Evolutionary conservation across 306 rosid species (phyloP).

Genomic region (Leucaena leucocephala): DNA sequence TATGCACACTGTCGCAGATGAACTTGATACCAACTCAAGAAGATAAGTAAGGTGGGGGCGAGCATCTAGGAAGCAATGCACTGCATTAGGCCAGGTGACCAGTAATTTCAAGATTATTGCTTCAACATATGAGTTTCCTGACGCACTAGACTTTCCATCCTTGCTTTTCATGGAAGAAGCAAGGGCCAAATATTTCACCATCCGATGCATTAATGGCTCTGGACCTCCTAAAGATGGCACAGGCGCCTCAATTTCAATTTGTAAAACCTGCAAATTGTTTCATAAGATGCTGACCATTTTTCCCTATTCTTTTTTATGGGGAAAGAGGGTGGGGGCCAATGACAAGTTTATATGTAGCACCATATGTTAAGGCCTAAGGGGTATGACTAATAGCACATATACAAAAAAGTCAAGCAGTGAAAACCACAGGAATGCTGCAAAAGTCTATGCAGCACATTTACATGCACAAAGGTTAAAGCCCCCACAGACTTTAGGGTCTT

Average conservation of each 20-base stretch:
- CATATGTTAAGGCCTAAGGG: background rate
- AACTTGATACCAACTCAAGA: constrained; percentile 79
- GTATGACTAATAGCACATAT: background rate
- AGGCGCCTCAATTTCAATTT: constrained; percentile 84
- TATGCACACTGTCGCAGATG: constrained; percentile 66
- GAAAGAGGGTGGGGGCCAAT: background rate
- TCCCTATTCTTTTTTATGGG: constrained; percentile 1
- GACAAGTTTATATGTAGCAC: background rate
- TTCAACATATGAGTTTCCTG: constrained; percentile 62
- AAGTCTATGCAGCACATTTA: background rate
- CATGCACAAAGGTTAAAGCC: background rate
- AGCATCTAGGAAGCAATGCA: constrained; percentile 86
- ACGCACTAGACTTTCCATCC: constrained; percentile 63
- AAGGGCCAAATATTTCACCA: constrained; percentile 87
- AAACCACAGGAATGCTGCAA: background rate
- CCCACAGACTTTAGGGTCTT: constrained; percentile 11
- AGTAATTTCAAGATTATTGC: constrained; percentile 78
- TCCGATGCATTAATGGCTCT: constrained; percentile 83
- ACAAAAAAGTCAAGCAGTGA: background rate
- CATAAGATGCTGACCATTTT: constrained; percentile 24
- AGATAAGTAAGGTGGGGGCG: constrained; percentile 88
- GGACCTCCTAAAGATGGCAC: constrained; percentile 72
- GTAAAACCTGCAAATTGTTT: constrained; percentile 63
- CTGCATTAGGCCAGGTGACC: constrained; percentile 84
- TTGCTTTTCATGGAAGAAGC: constrained; percentile 79